Base-by-base conservation (phyloP, 2,329 filamentous ascomycete species). In the Coniella lustricola region DNA sequence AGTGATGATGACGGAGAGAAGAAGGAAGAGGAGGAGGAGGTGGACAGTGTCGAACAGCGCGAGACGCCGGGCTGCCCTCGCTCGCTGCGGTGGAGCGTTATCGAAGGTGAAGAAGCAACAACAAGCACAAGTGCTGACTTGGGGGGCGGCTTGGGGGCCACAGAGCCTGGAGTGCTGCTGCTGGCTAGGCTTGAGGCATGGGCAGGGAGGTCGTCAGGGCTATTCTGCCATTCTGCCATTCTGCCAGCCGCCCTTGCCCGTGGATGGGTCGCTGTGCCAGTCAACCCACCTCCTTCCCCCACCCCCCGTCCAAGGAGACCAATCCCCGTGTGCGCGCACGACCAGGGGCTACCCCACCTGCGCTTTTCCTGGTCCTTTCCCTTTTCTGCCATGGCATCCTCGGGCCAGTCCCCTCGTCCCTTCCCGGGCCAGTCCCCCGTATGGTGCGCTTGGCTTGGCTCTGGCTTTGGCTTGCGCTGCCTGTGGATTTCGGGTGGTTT, bases 381-480 rank as follows among this genome's bases (percentile, higher is more conserved):
- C 21, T 29, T 25, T 29, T 16, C 20, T 41, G 25, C n/a, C 25
- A 29, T 29, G 25, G 25, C 25, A 29, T 5, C 25, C 25, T 29
- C 25, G 25, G 25, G 25, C 33, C 33, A 7, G 33, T 35, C 33
- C 33, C n/a, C 33, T 14, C 13, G 13, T 35, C 33, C 33, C 25
- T 42, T 25, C 38, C 29, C 38, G 38, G 38, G 37, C 29, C 43
- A 31, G 21, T 42, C 16, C n/a, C 34, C 34, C 14, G 33, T 18
- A 20, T n/a, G 33, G 5, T 29, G 5, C n/a, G 29, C 41, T 22
- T 44, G 41, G 9, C 41, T 20, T 44, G n/a, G 17, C 18, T 33
- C 35, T 37, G 41, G 21, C 45, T 38, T 35, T 55, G 52, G 45
- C 48, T 55, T 32, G 45, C 49, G 50, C 42, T 16, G 21, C 21